Evolutionary conservation across 805 yeast species (phyloP).

Genomic region (Ogataea nonfermentans): DNA sequence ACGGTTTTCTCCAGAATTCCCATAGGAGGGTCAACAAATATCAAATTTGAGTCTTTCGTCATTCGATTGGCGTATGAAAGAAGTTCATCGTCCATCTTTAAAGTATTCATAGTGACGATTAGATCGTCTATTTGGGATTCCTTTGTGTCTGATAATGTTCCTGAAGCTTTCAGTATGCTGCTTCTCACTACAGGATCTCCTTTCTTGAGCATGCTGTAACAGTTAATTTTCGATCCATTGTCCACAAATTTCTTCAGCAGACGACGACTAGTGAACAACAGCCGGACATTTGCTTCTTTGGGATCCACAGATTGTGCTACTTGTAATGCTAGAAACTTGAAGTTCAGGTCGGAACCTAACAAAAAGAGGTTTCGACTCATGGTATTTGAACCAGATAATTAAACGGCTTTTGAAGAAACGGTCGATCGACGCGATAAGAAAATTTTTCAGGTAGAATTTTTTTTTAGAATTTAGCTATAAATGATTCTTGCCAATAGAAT

Average conservation of each 20-base stretch:
- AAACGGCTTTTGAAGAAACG: neutral
- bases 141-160: slow-evolving; percentile 1
- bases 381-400: neutral
- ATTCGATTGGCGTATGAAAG: slow-evolving; percentile 12
- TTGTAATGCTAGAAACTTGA: slow-evolving; percentile 23
- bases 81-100: slow-evolving; percentile 4
- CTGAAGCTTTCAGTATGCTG: slow-evolving; percentile 6
- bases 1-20: slow-evolving; percentile 19
- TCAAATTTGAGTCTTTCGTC: slow-evolving; percentile 20
- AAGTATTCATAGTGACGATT: slow-evolving; percentile 12
- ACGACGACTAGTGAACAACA: slow-evolving; percentile 12
- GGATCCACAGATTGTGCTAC: slow-evolving; percentile 11
- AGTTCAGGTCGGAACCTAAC: slow-evolving; percentile 20
- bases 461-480: too few species aligned
- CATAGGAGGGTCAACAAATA: slow-evolving; percentile 26
- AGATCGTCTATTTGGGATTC: slow-evolving; percentile 12
- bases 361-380: slow-evolving; percentile 19
- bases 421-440: slow-evolving; percentile 13
- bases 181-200: slow-evolving; percentile 12
- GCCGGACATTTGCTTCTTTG: slow-evolving; percentile 5
- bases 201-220: slow-evolving; percentile 12
- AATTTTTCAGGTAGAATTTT: slow-evolving; percentile 8
- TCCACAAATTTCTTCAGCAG: slow-evolving; percentile 9
- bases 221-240: slow-evolving; percentile 15
- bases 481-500: neutral